Base-by-base conservation (phyloP, 306 rosid species). In the Casuarina equisetifolia region DNA sequence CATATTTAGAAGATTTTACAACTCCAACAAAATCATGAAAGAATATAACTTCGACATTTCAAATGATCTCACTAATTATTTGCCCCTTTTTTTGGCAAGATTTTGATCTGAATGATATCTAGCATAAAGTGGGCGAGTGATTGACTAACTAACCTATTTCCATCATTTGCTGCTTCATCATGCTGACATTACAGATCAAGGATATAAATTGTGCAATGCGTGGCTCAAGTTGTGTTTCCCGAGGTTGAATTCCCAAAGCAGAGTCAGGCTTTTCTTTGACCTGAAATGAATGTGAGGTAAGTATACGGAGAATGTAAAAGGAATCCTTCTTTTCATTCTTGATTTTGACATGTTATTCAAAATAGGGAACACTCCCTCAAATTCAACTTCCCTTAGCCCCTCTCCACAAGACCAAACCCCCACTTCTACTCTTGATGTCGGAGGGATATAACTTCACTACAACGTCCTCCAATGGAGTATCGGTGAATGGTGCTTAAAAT, bases 111-210 rank as follows among this genome's bases (percentile, higher is more conserved):
- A 53, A 73, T 70, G 70, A 75, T 76, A 66, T 13, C 15, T 35
- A 8, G 6, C 36, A 67, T 74, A 53, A 63, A 45, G 78, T 40
- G 32, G 32, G 32, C 32, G 43, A 64, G 68, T 46, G 61, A 49
- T 39, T 72, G 50, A 77, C 63, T 15, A 74, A 78, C 96, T 70
- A 75, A 95, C 99, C 99, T 84, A 95, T 95, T 92, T 95, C 97
- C 97, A 95, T 92, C 99, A 95, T 95, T 59, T 92, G 97, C 75
- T 92, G 99, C 87, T 86, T 88, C 99, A 95, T 95, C 99, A 95
- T 95, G 88, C 91, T 84, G 74, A 92, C 70, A 43, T 95, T 92
- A 87, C 99, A 92, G 82, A 95, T 81, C 40, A 95, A 97, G 67
- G 99, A 92, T 67, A 95, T 88, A 76, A 95, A 91, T 75, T 88